phyloP scores from a whole-genome alignment of 164 flowering plant species.

The Akebia trifoliata region DNA sequence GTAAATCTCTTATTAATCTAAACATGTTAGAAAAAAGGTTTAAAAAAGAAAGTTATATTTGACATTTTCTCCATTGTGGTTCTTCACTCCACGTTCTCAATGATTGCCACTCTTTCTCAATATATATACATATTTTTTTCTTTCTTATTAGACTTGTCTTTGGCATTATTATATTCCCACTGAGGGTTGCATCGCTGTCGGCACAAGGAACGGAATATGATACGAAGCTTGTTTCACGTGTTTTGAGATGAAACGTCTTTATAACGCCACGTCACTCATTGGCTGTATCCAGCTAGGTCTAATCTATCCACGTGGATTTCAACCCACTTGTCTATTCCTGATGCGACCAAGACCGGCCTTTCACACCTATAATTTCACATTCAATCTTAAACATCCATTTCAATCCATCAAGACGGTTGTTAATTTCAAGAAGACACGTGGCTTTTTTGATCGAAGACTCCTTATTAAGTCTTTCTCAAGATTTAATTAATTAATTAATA shows the following conservation, averaged over 20 bases:
- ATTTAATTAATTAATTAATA: background rate
- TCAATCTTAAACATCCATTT: background rate
- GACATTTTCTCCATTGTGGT: background rate
- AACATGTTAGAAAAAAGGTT: no score
- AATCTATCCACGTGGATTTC: constrained; percentile 10
- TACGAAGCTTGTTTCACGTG: constrained; percentile 8
- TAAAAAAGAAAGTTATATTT: background rate
- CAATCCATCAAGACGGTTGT: background rate
- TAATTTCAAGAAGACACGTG: background rate
- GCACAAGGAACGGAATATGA: constrained; percentile 5
- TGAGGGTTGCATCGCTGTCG: constrained; percentile 9
- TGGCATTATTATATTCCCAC: background rate
- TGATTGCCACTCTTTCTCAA: background rate
- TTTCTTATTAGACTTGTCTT: background rate
- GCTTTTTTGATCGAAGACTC: background rate
- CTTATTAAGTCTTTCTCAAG: background rate
- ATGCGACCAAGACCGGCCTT: background rate
- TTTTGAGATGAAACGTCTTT: constrained; percentile 9
- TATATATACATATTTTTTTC: background rate
- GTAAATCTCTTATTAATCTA: no score
- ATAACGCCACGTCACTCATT: constrained; percentile 7
- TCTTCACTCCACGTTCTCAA: constrained; percentile 6
- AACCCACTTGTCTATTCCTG: background rate
- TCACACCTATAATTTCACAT: background rate
- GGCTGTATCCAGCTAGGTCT: constrained; percentile 16